These are phyloP conservation scores for Fusarium transvaalense DNA, from an alignment of 2,329 filamentous ascomycete species.

Conservation along the genomic window DNA sequence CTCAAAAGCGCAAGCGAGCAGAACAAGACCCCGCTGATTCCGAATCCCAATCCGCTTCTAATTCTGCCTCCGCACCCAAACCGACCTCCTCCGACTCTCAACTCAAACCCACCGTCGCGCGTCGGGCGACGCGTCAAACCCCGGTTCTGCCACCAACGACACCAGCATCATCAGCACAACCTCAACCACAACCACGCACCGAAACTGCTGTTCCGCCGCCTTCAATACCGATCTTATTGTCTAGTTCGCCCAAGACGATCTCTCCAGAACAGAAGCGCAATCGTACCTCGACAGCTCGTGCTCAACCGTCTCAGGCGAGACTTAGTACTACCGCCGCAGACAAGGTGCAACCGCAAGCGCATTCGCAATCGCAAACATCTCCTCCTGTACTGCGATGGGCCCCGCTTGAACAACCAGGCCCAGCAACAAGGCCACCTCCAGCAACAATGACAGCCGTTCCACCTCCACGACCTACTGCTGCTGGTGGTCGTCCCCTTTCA, in stretches of 20 bases:
- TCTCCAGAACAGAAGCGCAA: slow-evolving; percentile 41
- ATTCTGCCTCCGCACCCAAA: slow-evolving; percentile 7
- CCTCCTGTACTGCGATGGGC: slow-evolving; percentile 44
- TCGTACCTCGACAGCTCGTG: slow-evolving; percentile 28
- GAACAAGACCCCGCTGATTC: slow-evolving; percentile 46
- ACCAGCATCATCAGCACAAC: slow-evolving; percentile 26
- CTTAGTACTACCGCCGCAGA: slow-evolving; percentile 3
- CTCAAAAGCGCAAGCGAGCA: slow-evolving; percentile 55
- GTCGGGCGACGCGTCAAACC: slow-evolving; percentile 58
- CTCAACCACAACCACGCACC: slow-evolving; percentile 35
- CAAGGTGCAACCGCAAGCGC: slow-evolving; percentile 15
- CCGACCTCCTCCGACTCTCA: slow-evolving; percentile 25
- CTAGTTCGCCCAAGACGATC: slow-evolving; percentile 1
- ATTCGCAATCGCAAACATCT: slow-evolving; percentile 22
- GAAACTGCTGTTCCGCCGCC: slow-evolving; percentile 36
- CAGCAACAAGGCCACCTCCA: slow-evolving; percentile 23
- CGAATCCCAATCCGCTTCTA: slow-evolving; percentile 4
- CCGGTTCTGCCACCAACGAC: slow-evolving; percentile 50
- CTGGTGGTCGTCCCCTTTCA: slow-evolving; percentile 48
- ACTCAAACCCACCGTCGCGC: slow-evolving; percentile 47
- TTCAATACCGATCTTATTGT: slow-evolving; percentile 32
- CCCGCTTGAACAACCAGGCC: slow-evolving; percentile 44
- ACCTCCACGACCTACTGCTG: slow-evolving; percentile 20
- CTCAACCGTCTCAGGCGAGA: slow-evolving; percentile 24
- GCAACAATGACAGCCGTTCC: slow-evolving; percentile 44